Base-by-base conservation (phyloP, 2,329 filamentous ascomycete species). In the Trichothecium roseum region DNA sequence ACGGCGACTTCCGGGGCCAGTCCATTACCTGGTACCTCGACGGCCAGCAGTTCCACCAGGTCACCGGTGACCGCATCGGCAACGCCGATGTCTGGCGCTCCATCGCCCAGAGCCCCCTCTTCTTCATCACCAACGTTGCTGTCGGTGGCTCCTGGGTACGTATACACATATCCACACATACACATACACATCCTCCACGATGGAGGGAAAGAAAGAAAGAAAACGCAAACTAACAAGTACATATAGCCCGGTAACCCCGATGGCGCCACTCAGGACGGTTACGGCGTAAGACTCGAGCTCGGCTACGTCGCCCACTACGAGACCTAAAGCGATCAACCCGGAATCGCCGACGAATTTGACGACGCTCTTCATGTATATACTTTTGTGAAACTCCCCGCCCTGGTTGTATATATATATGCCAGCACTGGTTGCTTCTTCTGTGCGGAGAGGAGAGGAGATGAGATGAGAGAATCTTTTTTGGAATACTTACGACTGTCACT, bases 81-180 rank as follows among this genome's bases (percentile, higher is more conserved):
- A 58, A 69, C 41, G 47, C 57, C 41, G 48, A 46, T 3, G 54
- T 64, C 13, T 74, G 69, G 69, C 53, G 42, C 2, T 54, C 60
- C 5, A 49, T 74, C 24, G 64, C 65, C 3, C 63, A 66, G 44
- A 63, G 56, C 39, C 59, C 66, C 4, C 45, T 69, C 43, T 69
- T 64, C 44, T 50, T 72, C 31, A 60, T 73, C 37, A 46, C 72
- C 38, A 72, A 73, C 41, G 55, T 73, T 3, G 69, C 69, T 15
- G 63, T 73, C 22, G 68, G 68, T 5, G 68, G 68, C 8, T 50
- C 60, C 42, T 64, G 51, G 63, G 67, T 64, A 53, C 51, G 64
- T 59, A 28, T 14, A 12, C 30, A 9, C 6, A 17, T 14, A 14
- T 30, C n/a, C 5, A 26, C 5, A 17, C 4, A 12, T 5, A 33